Conservation (phyloP, 768 basidiomycete species). For the Tulasnella sp. region DNA sequence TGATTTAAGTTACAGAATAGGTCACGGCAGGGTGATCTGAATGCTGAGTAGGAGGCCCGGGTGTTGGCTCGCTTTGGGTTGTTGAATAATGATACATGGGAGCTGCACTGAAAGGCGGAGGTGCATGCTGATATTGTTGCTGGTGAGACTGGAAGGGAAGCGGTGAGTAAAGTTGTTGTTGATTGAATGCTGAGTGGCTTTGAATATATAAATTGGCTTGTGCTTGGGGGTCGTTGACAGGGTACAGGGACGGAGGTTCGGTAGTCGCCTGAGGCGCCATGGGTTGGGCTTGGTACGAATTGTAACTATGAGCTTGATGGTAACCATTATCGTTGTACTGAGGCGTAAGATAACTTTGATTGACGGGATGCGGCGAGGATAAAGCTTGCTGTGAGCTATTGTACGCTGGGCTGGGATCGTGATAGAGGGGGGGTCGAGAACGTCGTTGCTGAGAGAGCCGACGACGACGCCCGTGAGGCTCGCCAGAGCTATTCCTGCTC, state of each 20-base stretch:
- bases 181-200: background rate
- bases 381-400: background rate
- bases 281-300: background rate
- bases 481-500: background rate
- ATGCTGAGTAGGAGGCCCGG: background rate
- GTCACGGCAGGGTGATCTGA: background rate
- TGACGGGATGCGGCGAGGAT: background rate
- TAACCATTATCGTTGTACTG: background rate
- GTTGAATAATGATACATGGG: background rate
- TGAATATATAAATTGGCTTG: background rate
- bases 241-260: background rate
- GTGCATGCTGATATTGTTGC: background rate
- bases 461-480: background rate
- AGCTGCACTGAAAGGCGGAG: background rate
- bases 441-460: background rate
- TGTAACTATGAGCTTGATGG: background rate
- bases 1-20: background rate
- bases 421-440: background rate
- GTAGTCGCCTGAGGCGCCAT: background rate
- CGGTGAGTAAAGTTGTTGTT: background rate
- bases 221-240: background rate
- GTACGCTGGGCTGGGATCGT: background rate
- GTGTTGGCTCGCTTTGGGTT: background rate
- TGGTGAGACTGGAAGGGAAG: background rate
- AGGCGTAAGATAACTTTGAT: background rate